Base-by-base conservation (phyloP, 106 monocot genomes). In the Dendrobium catenatum region DNA sequence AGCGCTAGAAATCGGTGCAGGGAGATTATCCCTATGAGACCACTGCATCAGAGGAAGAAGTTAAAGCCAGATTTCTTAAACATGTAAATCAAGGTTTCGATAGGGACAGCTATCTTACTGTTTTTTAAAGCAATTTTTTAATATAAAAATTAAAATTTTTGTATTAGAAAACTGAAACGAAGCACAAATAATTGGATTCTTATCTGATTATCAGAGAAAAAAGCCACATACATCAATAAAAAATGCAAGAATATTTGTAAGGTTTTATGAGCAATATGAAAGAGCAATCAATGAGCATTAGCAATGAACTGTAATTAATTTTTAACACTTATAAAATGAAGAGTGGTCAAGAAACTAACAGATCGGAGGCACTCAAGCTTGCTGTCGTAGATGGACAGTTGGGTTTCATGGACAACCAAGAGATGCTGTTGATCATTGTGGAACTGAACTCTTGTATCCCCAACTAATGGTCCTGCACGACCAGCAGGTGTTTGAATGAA, bases 381-480 rank as follows among this genome's bases (percentile, higher is more conserved):
- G 85, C 88, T 88, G 82, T 99, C 98, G 80, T 86, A 99, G 78
- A 99, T 84, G 16, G 95, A 80, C 37, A 99, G 55, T 78, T 99
- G 98, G 79, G 86, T 99, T 81, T 99, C 95, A 81, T 99, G 98
- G 46, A 86, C 91, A 75, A 95, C 98, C 77, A 99, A 81, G 26
- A 99, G 82, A 86, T 95, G 98, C 40, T 82, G 73, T 81, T 99
- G 98, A 82, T 99, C 98, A 87, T 99, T 99, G 84, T 99, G 98
- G 79, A 95, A 95, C 83, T 95, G 95, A 75, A 99, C 98, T 80
- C 84, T 92, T 16, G 98, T 99, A 33, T 99, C 98, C 68, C 98
- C 98, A 61, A 86, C 89, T 82, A 95, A 80, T 31, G 95, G 89
- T 15, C 75, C 59, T 9, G 87, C 77, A 80, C 88, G 91, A 70